Base-by-base conservation (phyloP, 352 stramenopile genomes). In the Globisporangium nodosum region DNA sequence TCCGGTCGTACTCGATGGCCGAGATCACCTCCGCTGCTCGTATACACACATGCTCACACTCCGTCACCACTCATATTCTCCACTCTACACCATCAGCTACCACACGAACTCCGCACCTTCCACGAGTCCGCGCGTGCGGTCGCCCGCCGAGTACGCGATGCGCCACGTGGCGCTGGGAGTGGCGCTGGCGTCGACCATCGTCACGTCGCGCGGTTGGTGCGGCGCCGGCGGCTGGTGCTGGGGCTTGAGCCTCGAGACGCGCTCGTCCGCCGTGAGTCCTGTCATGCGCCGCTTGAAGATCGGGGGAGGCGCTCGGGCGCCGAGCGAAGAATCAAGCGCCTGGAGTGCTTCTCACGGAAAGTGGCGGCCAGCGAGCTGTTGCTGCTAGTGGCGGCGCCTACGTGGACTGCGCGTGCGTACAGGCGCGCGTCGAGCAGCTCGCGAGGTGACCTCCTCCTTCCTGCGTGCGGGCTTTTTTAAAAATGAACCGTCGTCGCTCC, bases 1-100 rank as follows among this genome's bases (percentile, higher is more conserved):
- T 87, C 20, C 73, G 73, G 61, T 98, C 90, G 66, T 98, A 98
- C 62, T 98, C 89, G 47, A 98, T 94, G 5, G 93, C 89, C 27
- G 94, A 97, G 61, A 98, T 92, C 50, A 98, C 90, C 49, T 98
- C 95, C 42, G 90, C 94, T 93, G 46, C 7, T 20, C 18, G 18
- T 15, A 20, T 16, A 0, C 40, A 18, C 37, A n/a, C 12, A 18
- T 11, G 40, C 16, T 20, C 39, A 43, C 12, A n/a, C 12, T n/a
- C 39, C 18, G 1, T 18, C 37, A 13, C 4, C 20, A 1, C 11
- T 12, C 8, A 4, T 18, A 15, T 43, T 18, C 13, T 43, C 11
- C 39, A 1, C 39, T 43, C 3, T 18, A 43, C 11, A 18, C 11
- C 11, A 18, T 5, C 39, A 30, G 15, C 16, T 15, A 27, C 11